Evolutionary conservation across 441 rosid genomes (phyloP).

Genomic region (Syzygium malaccense): DNA sequence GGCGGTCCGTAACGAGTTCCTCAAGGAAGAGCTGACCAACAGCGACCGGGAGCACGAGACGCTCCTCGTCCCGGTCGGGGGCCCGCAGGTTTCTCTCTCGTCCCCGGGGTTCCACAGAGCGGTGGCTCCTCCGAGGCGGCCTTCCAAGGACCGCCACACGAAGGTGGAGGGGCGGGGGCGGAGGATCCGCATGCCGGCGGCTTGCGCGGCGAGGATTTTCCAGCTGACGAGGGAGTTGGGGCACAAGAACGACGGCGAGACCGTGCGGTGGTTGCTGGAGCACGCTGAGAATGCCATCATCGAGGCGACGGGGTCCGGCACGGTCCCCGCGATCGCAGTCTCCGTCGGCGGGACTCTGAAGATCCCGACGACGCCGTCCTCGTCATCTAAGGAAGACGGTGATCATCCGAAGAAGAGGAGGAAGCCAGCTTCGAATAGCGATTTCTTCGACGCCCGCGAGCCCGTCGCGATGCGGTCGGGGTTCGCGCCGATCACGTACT

Average conservation of each 20-base stretch:
- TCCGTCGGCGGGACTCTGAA: conserved; percentile 62
- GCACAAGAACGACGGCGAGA: conserved; percentile 67
- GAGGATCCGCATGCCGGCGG: conserved; percentile 53
- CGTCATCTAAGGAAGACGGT: conserved; percentile 14
- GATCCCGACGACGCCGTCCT: conserved; percentile 37
- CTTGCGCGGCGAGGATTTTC: conserved; percentile 61
- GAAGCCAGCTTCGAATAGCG: conserved; percentile 38
- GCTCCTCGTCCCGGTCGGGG: neutral
- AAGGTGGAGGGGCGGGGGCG: conserved; percentile 79
- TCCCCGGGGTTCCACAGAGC: neutral
- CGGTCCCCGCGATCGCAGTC: conserved; percentile 76
- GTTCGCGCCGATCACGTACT: conserved; percentile 44
- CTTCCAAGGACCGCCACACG: conserved; percentile 58
- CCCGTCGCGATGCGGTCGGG: conserved; percentile 36
- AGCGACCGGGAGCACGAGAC: neutral
- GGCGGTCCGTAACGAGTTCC: neutral
- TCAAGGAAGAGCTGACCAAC: neutral
- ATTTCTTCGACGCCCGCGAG: conserved; percentile 37
- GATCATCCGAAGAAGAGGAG: conserved; percentile 29
- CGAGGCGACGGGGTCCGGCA: conserved; percentile 66
- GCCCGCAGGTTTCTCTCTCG: neutral
- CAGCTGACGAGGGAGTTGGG: conserved; percentile 63
- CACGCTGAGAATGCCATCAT: conserved; percentile 56
- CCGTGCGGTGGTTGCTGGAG: conserved; percentile 56
- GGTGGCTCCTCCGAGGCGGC: neutral